Percentiles rank a stretch among this genome's conserved stretches.
phyloP scores from a whole-genome alignment of 1,139 yeast genomes.

The Pichia sp. region DNA sequence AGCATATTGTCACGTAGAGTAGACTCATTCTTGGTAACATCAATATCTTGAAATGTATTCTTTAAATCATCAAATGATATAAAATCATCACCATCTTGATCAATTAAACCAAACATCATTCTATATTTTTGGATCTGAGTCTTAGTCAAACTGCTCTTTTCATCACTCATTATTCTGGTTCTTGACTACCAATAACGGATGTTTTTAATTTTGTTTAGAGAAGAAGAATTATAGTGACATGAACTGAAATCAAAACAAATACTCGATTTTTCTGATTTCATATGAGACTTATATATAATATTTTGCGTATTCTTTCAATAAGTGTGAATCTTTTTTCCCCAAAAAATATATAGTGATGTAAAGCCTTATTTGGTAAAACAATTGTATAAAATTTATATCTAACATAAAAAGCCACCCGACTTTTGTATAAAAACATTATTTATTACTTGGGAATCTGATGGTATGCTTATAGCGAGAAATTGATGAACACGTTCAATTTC shows the following conservation, averaged over 20 bases:
- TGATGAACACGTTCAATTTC: not conserved
- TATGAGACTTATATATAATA: not conserved
- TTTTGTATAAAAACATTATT: too few species aligned
- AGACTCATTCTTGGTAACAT: conserved; percentile 3
- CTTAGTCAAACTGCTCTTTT: conserved; percentile 15
- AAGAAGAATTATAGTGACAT: not conserved
- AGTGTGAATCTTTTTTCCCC: too few species aligned
- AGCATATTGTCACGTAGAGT: conserved; percentile 37
- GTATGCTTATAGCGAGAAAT: not conserved
- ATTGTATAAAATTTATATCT: too few species aligned
- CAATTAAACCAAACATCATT: conserved; percentile 52
- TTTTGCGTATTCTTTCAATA: not conserved
- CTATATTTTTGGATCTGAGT: conserved; percentile 24
- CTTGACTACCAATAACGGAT: too few species aligned
- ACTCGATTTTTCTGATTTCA: not conserved
- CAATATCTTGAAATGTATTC: conserved; percentile 32
- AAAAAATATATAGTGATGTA: too few species aligned
- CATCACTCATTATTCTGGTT: not conserved
- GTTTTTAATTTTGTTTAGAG: too few species aligned
- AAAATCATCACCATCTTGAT: conserved; percentile 72
- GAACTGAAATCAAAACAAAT: not conserved
- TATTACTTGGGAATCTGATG: too few species aligned
- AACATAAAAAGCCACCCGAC: too few species aligned
- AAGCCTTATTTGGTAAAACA: too few species aligned
- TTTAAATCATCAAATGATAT: conserved; percentile 56